These are phyloP conservation scores for Phytophthora constricta DNA, from an alignment of 352 stramenopile genomes.

Conservation along the genomic window DNA sequence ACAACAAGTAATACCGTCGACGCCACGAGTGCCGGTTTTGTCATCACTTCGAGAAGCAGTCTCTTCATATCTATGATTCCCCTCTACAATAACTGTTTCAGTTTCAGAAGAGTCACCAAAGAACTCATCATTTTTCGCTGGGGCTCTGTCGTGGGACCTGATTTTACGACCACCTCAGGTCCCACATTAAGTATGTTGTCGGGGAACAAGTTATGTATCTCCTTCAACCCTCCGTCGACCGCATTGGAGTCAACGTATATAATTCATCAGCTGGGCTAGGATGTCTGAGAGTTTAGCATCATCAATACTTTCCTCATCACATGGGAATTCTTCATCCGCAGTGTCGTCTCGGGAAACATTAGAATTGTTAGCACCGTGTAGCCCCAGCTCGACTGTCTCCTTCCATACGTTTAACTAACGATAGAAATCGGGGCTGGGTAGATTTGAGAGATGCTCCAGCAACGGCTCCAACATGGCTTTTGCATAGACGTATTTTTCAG, in stretches of 20 bases:
- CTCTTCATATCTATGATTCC: background rate
- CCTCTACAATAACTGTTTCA: background rate
- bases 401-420: slow-evolving; percentile 5
- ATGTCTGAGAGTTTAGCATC: too few relatives aligned
- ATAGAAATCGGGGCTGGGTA: slow-evolving; percentile 15
- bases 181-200: too few relatives aligned
- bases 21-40: background rate
- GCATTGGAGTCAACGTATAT: slow-evolving; percentile 1
- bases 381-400: slow-evolving; percentile 8
- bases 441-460: slow-evolving; percentile 8
- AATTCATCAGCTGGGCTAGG: slow-evolving; percentile 12
- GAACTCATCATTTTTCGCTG: background rate
- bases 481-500: background rate
- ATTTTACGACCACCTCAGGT: too few relatives aligned
- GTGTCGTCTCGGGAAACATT: too few relatives aligned
- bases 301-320: background rate
- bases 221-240: background rate
- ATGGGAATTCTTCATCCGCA: too few relatives aligned
- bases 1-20: background rate
- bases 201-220: background rate
- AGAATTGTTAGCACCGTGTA: too few relatives aligned
- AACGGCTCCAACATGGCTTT: slow-evolving; percentile 3
- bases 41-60: background rate
- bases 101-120: background rate
- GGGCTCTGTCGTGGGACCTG: background rate